These are phyloP conservation scores for Arthrinium puccinioides DNA, from an alignment of 2,329 filamentous ascomycete species.

Conservation along the genomic window DNA sequence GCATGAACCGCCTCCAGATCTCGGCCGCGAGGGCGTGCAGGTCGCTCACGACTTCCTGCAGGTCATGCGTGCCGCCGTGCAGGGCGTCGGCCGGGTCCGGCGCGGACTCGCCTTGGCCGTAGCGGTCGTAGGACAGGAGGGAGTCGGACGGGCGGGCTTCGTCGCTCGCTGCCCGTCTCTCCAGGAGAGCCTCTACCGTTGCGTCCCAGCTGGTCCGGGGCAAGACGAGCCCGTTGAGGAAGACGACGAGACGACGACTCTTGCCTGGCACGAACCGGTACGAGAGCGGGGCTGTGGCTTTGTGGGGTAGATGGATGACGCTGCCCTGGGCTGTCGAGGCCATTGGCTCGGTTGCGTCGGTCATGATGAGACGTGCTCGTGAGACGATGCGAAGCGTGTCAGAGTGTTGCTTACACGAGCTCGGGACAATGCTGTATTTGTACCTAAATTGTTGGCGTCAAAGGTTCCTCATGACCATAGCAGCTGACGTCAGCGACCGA, in stretches of 20 bases:
- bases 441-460: no score
- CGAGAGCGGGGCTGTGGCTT: no score
- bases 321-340: no score
- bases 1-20: slow-evolving; percentile 25
- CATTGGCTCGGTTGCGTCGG: neutral
- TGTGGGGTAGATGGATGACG: no score
- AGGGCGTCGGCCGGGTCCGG: no score
- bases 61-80: slow-evolving; percentile 38
- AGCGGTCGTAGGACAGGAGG: slow-evolving; percentile 44
- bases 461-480: no score
- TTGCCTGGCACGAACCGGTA: no score
- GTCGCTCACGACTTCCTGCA: slow-evolving; percentile 32
- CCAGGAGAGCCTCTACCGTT: neutral
- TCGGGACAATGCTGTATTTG: no score
- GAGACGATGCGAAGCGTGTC: no score
- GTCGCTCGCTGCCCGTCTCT: neutral
- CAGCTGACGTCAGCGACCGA: no score
- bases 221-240: slow-evolving; percentile 3
- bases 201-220: slow-evolving; percentile 1
- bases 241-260: no score
- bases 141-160: neutral
- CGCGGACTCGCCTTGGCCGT: slow-evolving; percentile 43
- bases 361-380: neutral
- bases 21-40: slow-evolving; percentile 35
- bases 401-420: no score